Conservation (phyloP, 441 rosid species). For the Pelargonium citronellum region DNA sequence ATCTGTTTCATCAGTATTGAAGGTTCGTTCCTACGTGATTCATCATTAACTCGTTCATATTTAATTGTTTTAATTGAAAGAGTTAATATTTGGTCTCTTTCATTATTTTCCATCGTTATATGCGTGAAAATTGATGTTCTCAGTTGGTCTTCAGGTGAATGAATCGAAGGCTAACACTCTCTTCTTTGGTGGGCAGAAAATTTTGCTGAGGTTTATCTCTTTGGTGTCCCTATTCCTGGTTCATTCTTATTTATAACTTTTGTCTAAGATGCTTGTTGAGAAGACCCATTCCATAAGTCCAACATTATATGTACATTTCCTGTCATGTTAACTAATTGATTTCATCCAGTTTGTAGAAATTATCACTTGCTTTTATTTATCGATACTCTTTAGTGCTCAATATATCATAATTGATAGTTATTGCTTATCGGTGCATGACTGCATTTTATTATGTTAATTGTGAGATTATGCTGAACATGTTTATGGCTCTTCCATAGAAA, state of each 20-base stretch:
- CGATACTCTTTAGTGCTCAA: too few species aligned
- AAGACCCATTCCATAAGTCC: neutral
- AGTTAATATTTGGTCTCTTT: neutral
- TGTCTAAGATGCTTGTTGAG: neutral
- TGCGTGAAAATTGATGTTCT: neutral
- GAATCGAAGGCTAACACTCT: slow-evolving; percentile 52
- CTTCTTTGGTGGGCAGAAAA: slow-evolving; percentile 42
- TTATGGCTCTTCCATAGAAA: too few species aligned
- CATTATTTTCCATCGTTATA: neutral
- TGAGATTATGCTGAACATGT: too few species aligned
- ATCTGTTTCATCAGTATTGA: slow-evolving; percentile 74
- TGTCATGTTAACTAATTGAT: too few species aligned
- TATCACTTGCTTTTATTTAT: too few species aligned
- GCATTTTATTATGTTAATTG: too few species aligned
- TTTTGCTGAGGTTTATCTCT: slow-evolving; percentile 52
- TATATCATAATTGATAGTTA: too few species aligned
- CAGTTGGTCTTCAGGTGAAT: slow-evolving; percentile 58
- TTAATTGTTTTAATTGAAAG: slow-evolving; percentile 5
- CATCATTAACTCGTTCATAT: slow-evolving; percentile 1
- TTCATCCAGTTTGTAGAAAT: too few species aligned
- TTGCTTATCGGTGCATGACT: too few species aligned
- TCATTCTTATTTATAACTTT: neutral
- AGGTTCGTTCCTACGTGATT: slow-evolving; percentile 51
- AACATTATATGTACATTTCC: neutral
- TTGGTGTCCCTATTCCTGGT: slow-evolving; percentile 12